phyloP scores from a whole-genome alignment of 2,329 filamentous ascomycete species.

The Penicillium olsonii region DNA sequence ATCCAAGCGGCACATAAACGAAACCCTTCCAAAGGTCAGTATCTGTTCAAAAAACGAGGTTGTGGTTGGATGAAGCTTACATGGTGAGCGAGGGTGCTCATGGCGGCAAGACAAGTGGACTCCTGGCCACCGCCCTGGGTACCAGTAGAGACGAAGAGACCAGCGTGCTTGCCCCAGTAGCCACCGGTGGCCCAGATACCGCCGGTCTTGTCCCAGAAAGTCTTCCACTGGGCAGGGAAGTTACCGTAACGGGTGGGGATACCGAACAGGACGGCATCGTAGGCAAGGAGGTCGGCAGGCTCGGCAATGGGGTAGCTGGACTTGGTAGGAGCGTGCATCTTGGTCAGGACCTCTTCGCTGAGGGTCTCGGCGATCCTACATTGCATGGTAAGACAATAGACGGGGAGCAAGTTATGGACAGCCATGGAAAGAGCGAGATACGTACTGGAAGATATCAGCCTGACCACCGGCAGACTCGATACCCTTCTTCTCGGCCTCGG shows the following conservation, averaged over 20 bases:
- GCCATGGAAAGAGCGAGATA: no score
- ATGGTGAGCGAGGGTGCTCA: conserved; percentile 89
- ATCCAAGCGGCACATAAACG: conserved; percentile 94
- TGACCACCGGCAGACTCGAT: conserved; percentile 83
- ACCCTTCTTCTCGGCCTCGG: conserved; percentile 86
- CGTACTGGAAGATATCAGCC: conserved; percentile 79
- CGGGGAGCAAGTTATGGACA: background rate
- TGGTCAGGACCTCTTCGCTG: conserved; percentile 73
- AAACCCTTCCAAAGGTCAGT: no score
- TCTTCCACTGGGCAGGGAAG: conserved; percentile 95
- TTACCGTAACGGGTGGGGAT: conserved; percentile 96
- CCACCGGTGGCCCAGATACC: conserved; percentile 76
- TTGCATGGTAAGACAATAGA: conserved; percentile 8
- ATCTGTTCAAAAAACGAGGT: no score
- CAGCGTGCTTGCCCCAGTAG: conserved; percentile 85
- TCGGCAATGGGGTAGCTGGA: conserved; percentile 65
- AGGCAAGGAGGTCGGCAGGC: conserved; percentile 65
- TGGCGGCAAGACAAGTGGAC: conserved; percentile 73
- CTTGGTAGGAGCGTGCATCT: conserved; percentile 89
- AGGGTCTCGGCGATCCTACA: conserved; percentile 81
- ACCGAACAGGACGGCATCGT: conserved; percentile 89
- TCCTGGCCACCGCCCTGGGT: conserved; percentile 89
- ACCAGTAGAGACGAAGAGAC: conserved; percentile 86
- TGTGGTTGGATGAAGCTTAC: no score
- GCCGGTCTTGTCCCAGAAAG: conserved; percentile 82